These are phyloP conservation scores for Darksidea phi DNA, from an alignment of 495 filamentous ascomycete species.

Conservation along the genomic window DNA sequence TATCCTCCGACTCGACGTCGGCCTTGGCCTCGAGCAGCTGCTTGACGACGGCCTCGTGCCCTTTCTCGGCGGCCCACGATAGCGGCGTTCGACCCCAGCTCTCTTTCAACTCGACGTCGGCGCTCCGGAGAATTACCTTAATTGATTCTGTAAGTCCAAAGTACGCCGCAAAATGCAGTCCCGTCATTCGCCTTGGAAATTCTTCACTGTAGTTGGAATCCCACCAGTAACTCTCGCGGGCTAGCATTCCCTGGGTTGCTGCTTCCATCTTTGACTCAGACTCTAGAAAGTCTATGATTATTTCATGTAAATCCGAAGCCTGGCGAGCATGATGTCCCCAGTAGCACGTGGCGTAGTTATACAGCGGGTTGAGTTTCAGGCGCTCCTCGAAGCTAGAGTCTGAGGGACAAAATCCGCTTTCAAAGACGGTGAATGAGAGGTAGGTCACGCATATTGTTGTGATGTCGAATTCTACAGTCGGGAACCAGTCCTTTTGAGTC, in stretches of 20 bases:
- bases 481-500: not conserved
- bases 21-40: too few species aligned
- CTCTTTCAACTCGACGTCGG: not conserved
- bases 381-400: not conserved
- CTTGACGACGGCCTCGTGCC: too few species aligned
- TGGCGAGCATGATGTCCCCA: not conserved
- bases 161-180: constrained; percentile 1
- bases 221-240: not conserved
- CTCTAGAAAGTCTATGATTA: not conserved
- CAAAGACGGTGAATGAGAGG: constrained; percentile 5
- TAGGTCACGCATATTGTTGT: not conserved
- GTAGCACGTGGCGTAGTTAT: not conserved
- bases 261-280: not conserved
- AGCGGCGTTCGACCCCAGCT: too few species aligned
- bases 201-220: constrained; percentile 1
- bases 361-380: not conserved
- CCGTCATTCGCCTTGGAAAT: not conserved
- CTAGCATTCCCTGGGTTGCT: not conserved
- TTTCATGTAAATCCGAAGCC: not conserved
- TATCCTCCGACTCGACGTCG: too few species aligned
- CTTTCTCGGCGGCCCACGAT: too few species aligned
- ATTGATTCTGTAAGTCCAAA: not conserved
- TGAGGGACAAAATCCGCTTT: not conserved
- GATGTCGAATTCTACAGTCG: not conserved
- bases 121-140: not conserved